These are phyloP conservation scores for Xylaria multiplex DNA, from an alignment of 2,329 filamentous ascomycete species.

Conservation along the genomic window DNA sequence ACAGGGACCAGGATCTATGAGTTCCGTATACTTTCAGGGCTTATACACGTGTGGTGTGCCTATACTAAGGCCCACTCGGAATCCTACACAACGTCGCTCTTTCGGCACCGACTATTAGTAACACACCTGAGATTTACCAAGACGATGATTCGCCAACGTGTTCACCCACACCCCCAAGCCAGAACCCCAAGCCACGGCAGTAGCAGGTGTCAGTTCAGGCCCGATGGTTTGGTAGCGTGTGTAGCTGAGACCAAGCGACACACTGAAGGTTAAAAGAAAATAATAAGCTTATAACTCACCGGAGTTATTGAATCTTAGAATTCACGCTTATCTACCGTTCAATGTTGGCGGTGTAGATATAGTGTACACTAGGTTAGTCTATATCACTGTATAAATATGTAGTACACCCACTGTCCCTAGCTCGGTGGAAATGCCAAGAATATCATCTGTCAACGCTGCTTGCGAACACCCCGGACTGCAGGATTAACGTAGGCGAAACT, in stretches of 20 bases:
- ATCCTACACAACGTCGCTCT: too few species aligned
- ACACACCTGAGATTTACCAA: not conserved
- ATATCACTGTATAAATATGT: too few species aligned
- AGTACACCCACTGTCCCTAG: not conserved
- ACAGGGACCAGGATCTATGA: slow-evolving; percentile 4
- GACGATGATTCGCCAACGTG: not conserved
- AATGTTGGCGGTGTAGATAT: not conserved
- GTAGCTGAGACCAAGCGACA: not conserved
- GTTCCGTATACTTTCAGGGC: not conserved
- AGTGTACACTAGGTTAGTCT: too few species aligned
- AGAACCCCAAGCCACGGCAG: not conserved
- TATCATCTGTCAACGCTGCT: not conserved
- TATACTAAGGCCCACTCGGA: not conserved
- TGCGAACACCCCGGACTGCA: not conserved
- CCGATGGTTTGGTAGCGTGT: not conserved
- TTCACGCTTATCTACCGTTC: not conserved
- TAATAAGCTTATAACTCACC: not conserved
- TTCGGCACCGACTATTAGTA: not conserved
- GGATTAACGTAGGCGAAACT: not conserved
- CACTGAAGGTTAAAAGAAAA: not conserved
- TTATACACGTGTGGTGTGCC: not conserved
- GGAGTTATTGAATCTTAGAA: not conserved
- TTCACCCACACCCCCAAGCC: too few species aligned
- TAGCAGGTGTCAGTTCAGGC: not conserved
- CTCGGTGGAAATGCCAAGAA: not conserved